These are phyloP conservation scores for Vanderwaltozyma polyspora DNA, from an alignment of 805 yeast species.

Conservation along the genomic window DNA sequence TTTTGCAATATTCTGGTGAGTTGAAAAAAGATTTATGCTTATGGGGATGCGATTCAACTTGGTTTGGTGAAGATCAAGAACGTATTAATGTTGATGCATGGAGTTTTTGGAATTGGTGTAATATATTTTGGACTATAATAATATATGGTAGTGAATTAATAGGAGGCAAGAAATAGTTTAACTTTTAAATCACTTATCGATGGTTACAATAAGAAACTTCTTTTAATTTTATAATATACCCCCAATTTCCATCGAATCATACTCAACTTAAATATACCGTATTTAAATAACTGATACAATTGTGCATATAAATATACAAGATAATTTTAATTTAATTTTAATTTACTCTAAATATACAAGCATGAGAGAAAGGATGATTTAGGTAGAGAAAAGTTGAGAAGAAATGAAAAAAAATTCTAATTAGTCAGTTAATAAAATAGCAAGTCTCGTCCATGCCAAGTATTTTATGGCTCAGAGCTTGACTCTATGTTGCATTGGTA, in stretches of 20 bases:
- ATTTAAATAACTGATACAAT: too few relatives aligned
- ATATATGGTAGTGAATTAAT: slow-evolving; percentile 71
- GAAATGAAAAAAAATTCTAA: neutral
- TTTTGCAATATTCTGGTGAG: slow-evolving; percentile 79
- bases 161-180: slow-evolving; percentile 7
- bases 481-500: slow-evolving; percentile 77
- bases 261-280: too few relatives aligned
- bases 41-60: slow-evolving; percentile 36
- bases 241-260: too few relatives aligned
- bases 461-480: slow-evolving; percentile 60
- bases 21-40: slow-evolving; percentile 50
- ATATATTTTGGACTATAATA: slow-evolving; percentile 69
- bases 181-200: neutral
- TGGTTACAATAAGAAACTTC: neutral
- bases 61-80: neutral
- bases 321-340: too few relatives aligned
- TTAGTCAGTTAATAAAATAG: slow-evolving; percentile 21
- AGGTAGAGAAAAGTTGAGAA: too few relatives aligned
- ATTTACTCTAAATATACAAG: too few relatives aligned
- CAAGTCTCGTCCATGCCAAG: slow-evolving; percentile 57
- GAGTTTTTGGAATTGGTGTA: slow-evolving; percentile 97
- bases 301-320: too few relatives aligned
- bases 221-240: too few relatives aligned
- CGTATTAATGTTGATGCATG: slow-evolving; percentile 48
- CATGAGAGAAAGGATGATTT: too few relatives aligned